Percentiles rank a stretch among this genome's conserved stretches.
phyloP scores from a whole-genome alignment of 768 basidiomycete species.

The Trametes coccinea region DNA sequence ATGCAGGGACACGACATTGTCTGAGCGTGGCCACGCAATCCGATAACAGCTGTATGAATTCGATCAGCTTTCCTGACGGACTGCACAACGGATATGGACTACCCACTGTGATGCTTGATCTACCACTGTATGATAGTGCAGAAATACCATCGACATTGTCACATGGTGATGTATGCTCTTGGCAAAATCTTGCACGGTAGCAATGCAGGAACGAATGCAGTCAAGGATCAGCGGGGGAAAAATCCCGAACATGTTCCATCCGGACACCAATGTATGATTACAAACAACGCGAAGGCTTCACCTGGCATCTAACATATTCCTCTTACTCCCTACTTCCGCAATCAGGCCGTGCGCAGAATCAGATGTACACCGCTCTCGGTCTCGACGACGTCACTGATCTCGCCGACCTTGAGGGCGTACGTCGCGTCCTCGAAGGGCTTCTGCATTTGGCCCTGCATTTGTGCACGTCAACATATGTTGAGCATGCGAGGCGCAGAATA shows the following conservation, averaged over 20 bases:
- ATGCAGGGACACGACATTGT: conserved; percentile 24
- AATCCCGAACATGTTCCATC: no score
- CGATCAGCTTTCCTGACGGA: no score
- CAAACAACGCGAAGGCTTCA: not conserved
- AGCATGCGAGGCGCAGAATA: no score
- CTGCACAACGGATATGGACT: no score
- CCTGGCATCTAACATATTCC: not conserved
- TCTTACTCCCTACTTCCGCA: not conserved
- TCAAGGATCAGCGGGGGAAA: no score
- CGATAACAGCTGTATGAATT: no score
- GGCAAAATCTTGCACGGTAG: no score
- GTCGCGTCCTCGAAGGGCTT: conserved; percentile 94
- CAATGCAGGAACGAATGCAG: no score
- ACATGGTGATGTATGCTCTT: no score
- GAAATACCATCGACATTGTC: no score
- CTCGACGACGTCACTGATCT: conserved; percentile 80
- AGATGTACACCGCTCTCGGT: conserved; percentile 96
- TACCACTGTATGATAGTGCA: no score
- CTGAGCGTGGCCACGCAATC: not conserved
- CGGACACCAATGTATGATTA: not conserved
- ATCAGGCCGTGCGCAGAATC: conserved; percentile 78
- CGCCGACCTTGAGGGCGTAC: conserved; percentile 65
- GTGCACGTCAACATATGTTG: not conserved
- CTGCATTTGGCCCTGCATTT: conserved; percentile 80
- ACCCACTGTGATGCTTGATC: no score